Percentiles rank a stretch among this genome's conserved stretches.
Conservation (phyloP, 208 protist genomes). For the Crithidia expoeki region DNA sequence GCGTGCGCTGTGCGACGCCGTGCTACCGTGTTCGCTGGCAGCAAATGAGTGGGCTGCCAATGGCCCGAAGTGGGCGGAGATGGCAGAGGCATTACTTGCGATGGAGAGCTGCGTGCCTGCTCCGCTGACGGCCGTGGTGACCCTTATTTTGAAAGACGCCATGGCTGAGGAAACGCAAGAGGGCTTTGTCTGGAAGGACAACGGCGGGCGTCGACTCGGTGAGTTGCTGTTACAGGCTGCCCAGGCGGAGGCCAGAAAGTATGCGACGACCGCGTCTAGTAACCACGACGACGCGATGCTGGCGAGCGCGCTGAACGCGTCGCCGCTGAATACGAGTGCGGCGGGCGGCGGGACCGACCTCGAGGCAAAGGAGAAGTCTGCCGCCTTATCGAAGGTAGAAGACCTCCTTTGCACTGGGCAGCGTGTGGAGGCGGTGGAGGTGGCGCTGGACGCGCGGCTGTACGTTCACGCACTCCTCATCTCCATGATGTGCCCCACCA, state of each 20-base stretch:
- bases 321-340: slow-evolving; percentile 18
- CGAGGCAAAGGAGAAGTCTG: slow-evolving; percentile 16
- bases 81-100: slow-evolving; percentile 18
- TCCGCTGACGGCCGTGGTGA: slow-evolving; percentile 40
- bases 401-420: slow-evolving; percentile 61
- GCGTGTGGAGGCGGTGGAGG: slow-evolving; percentile 64
- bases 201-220: slow-evolving; percentile 49
- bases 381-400: slow-evolving; percentile 57
- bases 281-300: neutral
- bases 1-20: slow-evolving; percentile 22
- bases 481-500: slow-evolving; percentile 86
- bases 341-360: neutral
- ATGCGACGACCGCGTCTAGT: slow-evolving; percentile 9
- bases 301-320: neutral
- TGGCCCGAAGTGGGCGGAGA: slow-evolving; percentile 12
- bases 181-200: slow-evolving; percentile 52
- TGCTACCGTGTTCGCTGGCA: slow-evolving; percentile 32
- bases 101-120: slow-evolving; percentile 25
- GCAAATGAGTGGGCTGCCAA: slow-evolving; percentile 14
- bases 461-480: slow-evolving; percentile 84
- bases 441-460: slow-evolving; percentile 56
- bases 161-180: slow-evolving; percentile 27
- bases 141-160: slow-evolving; percentile 53
- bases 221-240: slow-evolving; percentile 41
- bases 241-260: slow-evolving; percentile 14